These are phyloP conservation scores for Clavariopsis aquatica DNA, from an alignment of 495 filamentous ascomycete species.

Conservation along the genomic window DNA sequence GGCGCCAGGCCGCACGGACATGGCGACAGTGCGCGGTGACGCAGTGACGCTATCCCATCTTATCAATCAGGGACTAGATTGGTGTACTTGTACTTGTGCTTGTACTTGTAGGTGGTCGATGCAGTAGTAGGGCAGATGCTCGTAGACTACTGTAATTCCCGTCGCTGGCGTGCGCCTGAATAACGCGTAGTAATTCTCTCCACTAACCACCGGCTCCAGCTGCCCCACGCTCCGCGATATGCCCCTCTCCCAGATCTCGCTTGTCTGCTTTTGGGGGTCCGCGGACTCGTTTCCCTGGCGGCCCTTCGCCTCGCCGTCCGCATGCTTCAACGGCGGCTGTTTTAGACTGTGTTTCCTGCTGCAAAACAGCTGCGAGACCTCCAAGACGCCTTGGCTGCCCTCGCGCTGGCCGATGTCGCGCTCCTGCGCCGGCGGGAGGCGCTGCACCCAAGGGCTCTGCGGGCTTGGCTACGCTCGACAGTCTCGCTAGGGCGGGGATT, in stretches of 20 bases:
- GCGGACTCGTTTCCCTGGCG: neutral
- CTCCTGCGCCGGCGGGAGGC: too few species aligned
- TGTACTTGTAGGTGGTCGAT: too few species aligned
- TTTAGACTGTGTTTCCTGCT: constrained; percentile 16
- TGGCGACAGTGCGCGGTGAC: constrained; percentile 21
- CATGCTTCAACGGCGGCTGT: constrained; percentile 19
- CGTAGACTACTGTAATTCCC: too few species aligned
- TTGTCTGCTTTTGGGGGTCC: constrained; percentile 9
- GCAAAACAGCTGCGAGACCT: neutral
- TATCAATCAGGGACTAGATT: constrained; percentile 13
- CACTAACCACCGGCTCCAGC: constrained; percentile 27
- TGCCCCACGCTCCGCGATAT: constrained; percentile 30
- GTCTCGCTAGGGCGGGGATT: neutral
- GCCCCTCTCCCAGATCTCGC: neutral
- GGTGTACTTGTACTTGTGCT: too few species aligned
- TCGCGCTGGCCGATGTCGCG: neutral
- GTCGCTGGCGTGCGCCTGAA: neutral
- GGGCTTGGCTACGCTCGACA: neutral
- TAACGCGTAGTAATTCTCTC: constrained; percentile 23
- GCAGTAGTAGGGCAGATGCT: too few species aligned
- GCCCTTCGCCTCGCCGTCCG: neutral
- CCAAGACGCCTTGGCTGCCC: constrained; percentile 23
- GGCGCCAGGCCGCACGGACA: too few species aligned
- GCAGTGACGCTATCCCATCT: constrained; percentile 10
- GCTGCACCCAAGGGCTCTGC: too few species aligned